Percentiles rank a stretch among this genome's conserved stretches.
These are phyloP conservation scores for Kwoniella newhampshirensis DNA, from an alignment of 768 basidiomycete species.

Conservation along the genomic window DNA sequence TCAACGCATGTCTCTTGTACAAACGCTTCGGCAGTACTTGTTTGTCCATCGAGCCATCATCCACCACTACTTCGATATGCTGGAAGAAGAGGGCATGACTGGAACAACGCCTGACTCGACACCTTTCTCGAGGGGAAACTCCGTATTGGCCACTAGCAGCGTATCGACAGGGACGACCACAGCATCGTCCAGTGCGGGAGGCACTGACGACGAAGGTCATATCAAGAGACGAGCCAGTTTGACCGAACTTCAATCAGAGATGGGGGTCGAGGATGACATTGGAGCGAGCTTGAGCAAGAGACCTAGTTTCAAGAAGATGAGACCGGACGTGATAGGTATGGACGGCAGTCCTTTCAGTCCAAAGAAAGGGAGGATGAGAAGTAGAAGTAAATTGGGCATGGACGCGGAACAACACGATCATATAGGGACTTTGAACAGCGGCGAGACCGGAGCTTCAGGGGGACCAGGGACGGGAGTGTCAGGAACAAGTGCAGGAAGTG, in stretches of 20 bases:
- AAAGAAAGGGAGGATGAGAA: conserved; percentile 10
- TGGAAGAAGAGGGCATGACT: conserved; percentile 30
- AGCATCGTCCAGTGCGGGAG: conserved; percentile 7
- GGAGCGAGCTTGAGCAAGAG: conserved; percentile 37
- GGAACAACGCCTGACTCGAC: not conserved
- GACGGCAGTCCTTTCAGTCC: conserved; percentile 4
- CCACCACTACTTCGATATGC: conserved; percentile 42
- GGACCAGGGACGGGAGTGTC: too few relatives aligned
- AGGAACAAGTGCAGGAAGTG: too few relatives aligned
- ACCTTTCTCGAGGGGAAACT: not conserved
- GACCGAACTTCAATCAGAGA: conserved; percentile 27
- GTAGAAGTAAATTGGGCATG: conserved; percentile 11
- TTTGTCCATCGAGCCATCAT: conserved; percentile 71
- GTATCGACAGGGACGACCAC: not conserved
- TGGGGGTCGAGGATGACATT: not conserved
- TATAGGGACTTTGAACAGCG: too few relatives aligned
- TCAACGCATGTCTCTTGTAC: conserved; percentile 94
- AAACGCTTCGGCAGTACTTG: conserved; percentile 89
- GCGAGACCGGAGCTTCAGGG: too few relatives aligned
- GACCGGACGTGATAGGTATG: conserved; percentile 17
- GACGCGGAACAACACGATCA: conserved; percentile 1
- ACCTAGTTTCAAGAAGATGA: conserved; percentile 47
- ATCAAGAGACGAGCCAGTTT: conserved; percentile 46
- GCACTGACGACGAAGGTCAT: conserved; percentile 41
- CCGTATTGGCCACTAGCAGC: not conserved